These are phyloP conservation scores for Solanum hybrid DNA, from an alignment of 305 asterid genomes.

Conservation along the genomic window DNA sequence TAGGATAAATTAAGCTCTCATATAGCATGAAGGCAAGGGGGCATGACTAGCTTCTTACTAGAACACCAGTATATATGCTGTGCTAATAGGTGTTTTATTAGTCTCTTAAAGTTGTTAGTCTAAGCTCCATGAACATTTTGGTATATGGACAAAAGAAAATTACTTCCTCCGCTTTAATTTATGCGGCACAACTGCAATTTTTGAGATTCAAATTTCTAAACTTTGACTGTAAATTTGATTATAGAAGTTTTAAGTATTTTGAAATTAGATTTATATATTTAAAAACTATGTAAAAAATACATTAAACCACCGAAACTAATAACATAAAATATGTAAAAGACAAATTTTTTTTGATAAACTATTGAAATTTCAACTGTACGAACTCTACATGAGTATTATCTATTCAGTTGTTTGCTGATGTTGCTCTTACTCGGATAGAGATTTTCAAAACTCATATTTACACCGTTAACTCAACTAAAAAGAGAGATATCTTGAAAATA, in stretches of 20 bases:
- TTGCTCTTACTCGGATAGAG: background rate
- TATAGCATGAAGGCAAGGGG: background rate
- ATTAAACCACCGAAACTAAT: background rate
- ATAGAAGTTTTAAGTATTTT: background rate
- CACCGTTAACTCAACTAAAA: background rate
- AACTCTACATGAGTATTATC: background rate
- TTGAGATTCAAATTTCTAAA: background rate
- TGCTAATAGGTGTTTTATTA: background rate
- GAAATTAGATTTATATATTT: background rate
- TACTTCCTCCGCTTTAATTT: background rate
- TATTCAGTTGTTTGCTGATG: background rate
- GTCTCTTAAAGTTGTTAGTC: background rate
- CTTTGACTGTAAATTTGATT: accelerated
- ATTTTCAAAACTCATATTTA: background rate
- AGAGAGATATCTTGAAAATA: background rate
- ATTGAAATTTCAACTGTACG: background rate
- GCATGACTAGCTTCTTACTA: background rate
- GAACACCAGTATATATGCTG: background rate
- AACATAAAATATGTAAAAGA: background rate
- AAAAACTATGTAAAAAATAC: background rate
- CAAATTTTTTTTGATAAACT: background rate
- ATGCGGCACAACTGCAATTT: background rate
- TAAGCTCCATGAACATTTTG: background rate
- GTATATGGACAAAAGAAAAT: background rate
- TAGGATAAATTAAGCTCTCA: background rate